Conservation (phyloP, 2,329 filamentous ascomycete genomes). For the Alternaria sp. region DNA sequence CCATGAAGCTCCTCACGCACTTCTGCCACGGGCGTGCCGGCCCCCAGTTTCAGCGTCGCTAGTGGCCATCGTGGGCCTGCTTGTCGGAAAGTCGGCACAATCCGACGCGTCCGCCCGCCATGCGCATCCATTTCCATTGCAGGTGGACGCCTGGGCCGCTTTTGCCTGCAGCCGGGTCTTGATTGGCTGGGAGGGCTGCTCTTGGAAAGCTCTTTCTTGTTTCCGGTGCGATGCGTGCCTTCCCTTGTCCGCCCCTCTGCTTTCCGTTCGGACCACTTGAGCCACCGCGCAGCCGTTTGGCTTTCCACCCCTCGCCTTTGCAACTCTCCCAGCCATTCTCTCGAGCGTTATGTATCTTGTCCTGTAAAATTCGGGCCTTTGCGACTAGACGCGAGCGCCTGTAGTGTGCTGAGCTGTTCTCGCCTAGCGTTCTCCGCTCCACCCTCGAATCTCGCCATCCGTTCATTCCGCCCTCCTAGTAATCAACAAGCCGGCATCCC, state of each 20-base stretch:
- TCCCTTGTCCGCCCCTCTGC: slow-evolving; percentile 8
- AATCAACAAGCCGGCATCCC: slow-evolving; percentile 27
- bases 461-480: slow-evolving; percentile 23
- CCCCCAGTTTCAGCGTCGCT: slow-evolving; percentile 10
- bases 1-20: neutral
- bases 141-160: slow-evolving; percentile 8
- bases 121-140: slow-evolving; percentile 8
- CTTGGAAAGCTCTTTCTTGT: slow-evolving; percentile 27
- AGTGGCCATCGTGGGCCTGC: neutral
- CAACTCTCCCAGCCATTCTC: slow-evolving; percentile 1
- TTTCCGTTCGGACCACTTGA: slow-evolving; percentile 14
- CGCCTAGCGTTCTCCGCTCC: slow-evolving; percentile 35
- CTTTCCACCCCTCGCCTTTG: slow-evolving; percentile 4
- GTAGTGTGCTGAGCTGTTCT: slow-evolving; percentile 19
- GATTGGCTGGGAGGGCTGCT: slow-evolving; percentile 37
- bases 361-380: slow-evolving; percentile 10
- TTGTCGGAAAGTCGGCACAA: slow-evolving; percentile 7
- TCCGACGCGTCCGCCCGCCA: slow-evolving; percentile 9
- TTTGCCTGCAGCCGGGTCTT: neutral
- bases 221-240: slow-evolving; percentile 22
- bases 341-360: slow-evolving; percentile 13
- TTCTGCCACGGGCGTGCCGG: slow-evolving; percentile 1
- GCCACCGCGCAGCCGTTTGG: slow-evolving; percentile 19
- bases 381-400: slow-evolving; percentile 18
- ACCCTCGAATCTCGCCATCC: slow-evolving; percentile 29